Evolutionary conservation across 2,329 filamentous ascomycete species (phyloP).

Genomic region (Sclerotiophoma versabilis): DNA sequence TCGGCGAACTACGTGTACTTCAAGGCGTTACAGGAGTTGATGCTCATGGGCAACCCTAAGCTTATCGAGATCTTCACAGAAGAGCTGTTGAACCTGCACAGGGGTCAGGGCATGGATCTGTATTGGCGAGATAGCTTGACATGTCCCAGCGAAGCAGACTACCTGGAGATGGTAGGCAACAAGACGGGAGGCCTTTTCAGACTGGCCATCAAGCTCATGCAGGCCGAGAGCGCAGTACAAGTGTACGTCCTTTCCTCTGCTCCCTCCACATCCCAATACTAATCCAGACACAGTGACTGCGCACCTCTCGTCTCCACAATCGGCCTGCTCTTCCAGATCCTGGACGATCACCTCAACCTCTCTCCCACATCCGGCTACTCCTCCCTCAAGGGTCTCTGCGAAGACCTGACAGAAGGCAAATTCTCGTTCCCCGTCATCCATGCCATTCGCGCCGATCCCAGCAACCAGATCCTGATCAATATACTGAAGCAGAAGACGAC

Average conservation of each 20-base stretch:
- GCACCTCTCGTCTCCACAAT: conserved; percentile 84
- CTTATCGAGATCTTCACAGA: conserved; percentile 78
- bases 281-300: conserved; percentile 64
- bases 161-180: conserved; percentile 92
- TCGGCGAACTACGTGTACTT: conserved; percentile 92
- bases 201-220: conserved; percentile 86
- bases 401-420: conserved; percentile 96
- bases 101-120: conserved; percentile 89
- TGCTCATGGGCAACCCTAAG: conserved; percentile 71
- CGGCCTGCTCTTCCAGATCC: conserved; percentile 87
- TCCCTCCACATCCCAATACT: neutral
- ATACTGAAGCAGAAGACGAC: conserved; percentile 90
- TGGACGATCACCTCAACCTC: conserved; percentile 94
- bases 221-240: conserved; percentile 67
- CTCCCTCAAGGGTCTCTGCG: conserved; percentile 89
- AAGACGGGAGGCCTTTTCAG: conserved; percentile 90
- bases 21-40: conserved; percentile 75
- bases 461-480: conserved; percentile 82
- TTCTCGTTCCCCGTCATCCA: conserved; percentile 97
- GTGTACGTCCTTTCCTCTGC: conserved; percentile 45
- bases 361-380: conserved; percentile 66
- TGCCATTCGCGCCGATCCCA: conserved; percentile 78
- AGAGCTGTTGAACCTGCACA: conserved; percentile 82
- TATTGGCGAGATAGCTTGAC: conserved; percentile 88
- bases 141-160: conserved; percentile 85